Evolutionary conservation across 441 rosid genomes (phyloP).

Genomic region (Aleurites moluccanus): DNA sequence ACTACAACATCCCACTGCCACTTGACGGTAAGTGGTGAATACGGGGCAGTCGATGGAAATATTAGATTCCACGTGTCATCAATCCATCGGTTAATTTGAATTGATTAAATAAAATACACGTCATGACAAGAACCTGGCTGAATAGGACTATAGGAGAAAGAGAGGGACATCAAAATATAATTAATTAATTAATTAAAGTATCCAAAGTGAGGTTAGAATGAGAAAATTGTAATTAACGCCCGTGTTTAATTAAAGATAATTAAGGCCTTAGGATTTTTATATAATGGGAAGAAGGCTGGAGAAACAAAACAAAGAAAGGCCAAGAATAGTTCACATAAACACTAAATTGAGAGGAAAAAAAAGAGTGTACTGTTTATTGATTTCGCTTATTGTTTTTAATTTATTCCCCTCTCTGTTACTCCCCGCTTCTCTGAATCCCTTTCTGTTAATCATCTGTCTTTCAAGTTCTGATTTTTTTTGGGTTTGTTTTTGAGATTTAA

Average conservation of each 20-base stretch:
- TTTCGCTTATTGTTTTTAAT: neutral
- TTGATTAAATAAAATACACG: constrained; percentile 17
- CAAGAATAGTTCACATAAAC: constrained; percentile 30
- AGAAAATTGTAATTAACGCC: constrained; percentile 9
- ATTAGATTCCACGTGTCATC: neutral
- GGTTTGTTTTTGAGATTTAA: constrained; percentile 40
- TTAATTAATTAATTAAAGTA: neutral
- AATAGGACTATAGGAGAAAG: neutral
- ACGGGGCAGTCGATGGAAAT: constrained; percentile 15
- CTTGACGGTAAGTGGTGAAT: constrained; percentile 13
- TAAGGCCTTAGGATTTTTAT: constrained; percentile 20
- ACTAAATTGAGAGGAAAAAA: neutral
- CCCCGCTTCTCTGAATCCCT: constrained; percentile 67
- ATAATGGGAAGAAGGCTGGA: constrained; percentile 19
- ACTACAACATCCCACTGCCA: constrained; percentile 15
- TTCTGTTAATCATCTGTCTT: constrained; percentile 76
- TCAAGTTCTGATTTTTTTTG: constrained; percentile 31
- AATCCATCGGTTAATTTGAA: neutral
- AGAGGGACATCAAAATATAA: neutral
- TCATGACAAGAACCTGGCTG: constrained; percentile 20
- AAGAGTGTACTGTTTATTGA: neutral
- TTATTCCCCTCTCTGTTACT: constrained; percentile 32
- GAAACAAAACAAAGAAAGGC: constrained; percentile 19
- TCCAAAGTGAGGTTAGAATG: neutral
- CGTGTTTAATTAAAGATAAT: constrained; percentile 5